phyloP scores from a whole-genome alignment of 306 rosid species.

The Psophocarpus tetragonolobus region DNA sequence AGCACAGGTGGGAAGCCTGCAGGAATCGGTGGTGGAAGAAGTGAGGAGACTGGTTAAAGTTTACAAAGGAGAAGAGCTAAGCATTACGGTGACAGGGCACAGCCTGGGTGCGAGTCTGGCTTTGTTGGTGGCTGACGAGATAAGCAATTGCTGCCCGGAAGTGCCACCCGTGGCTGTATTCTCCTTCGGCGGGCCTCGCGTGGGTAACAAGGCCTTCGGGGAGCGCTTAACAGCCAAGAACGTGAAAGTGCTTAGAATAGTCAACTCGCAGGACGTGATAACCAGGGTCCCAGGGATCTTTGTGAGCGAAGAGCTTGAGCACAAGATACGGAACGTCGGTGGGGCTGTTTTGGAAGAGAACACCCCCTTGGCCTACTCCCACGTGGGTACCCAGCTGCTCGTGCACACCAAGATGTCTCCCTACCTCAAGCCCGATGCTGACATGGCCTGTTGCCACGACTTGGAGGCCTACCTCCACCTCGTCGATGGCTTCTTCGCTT shows the following conservation, averaged over 20 bases:
- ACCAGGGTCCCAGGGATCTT: conserved; percentile 65
- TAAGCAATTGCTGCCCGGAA: conserved; percentile 40
- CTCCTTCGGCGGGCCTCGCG: conserved; percentile 92
- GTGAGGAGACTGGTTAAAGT: conserved; percentile 48
- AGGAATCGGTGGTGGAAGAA: conserved; percentile 74
- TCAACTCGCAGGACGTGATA: conserved; percentile 84
- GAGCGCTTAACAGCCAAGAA: conserved; percentile 35
- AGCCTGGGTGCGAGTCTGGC: conserved; percentile 91
- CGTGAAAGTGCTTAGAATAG: conserved; percentile 78
- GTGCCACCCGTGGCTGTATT: conserved; percentile 77
- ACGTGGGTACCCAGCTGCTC: conserved; percentile 76
- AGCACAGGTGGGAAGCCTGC: conserved; percentile 68
- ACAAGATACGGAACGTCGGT: conserved; percentile 43
- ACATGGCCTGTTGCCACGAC: conserved; percentile 87
- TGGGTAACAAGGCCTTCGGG: conserved; percentile 71
- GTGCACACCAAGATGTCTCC: conserved; percentile 92
- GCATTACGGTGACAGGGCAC: conserved; percentile 88
- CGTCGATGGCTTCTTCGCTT: conserved; percentile 89
- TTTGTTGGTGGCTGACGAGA: conserved; percentile 71
- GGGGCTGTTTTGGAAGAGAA: conserved; percentile 56
- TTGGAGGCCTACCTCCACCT: conserved; percentile 89
- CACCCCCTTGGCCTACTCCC: conserved; percentile 65
- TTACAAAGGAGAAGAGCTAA: conserved; percentile 66
- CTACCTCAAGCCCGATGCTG: conserved; percentile 79
- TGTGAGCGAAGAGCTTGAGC: conserved; percentile 53